Percentiles rank a stretch among this genome's conserved stretches.
phyloP scores from a whole-genome alignment of 805 yeast genomes.

The Gaillardinia entomophila region DNA sequence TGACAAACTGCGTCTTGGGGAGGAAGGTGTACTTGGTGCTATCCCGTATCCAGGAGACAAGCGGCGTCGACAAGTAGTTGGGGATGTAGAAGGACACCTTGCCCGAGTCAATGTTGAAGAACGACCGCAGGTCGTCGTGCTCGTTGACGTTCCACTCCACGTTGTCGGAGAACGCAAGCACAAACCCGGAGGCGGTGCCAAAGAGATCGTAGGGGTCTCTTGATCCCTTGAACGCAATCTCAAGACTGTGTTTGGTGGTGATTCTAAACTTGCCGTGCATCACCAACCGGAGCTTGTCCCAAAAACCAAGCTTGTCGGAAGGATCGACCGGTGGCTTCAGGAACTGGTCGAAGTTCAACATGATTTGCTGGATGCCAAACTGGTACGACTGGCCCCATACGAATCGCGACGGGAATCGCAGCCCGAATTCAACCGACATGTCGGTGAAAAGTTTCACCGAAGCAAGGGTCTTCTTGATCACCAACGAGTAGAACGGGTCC shows the following conservation, averaged over 20 bases:
- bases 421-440: constrained; percentile 47
- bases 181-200: constrained; percentile 68
- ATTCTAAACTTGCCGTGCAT: constrained; percentile 68
- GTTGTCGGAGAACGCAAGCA: constrained; percentile 62
- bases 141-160: constrained; percentile 59
- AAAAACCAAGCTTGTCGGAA: constrained; percentile 77
- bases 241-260: constrained; percentile 45
- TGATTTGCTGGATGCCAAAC: constrained; percentile 76
- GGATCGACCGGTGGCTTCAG: constrained; percentile 89
- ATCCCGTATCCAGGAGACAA: constrained; percentile 55
- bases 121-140: constrained; percentile 60
- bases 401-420: constrained; percentile 56
- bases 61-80: constrained; percentile 50
- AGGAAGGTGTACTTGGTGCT: constrained; percentile 40
- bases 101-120: constrained; percentile 59
- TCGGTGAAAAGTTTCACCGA: constrained; percentile 68
- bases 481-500: constrained; percentile 44
- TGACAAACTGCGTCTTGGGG: constrained; percentile 37
- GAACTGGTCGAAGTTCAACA: constrained; percentile 73
- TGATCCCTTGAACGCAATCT: constrained; percentile 66
- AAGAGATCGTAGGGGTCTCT: constrained; percentile 72
- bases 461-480: constrained; percentile 70
- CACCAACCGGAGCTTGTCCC: constrained; percentile 81
- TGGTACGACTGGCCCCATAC: constrained; percentile 84
- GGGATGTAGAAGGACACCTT: constrained; percentile 70